A percentile compares a stretch with the other conserved stretches of the same genome.
These are phyloP conservation scores for Chrysanthemum lavandulifolium DNA, from an alignment of 129 eudicot genomes.

Conservation along the genomic window DNA sequence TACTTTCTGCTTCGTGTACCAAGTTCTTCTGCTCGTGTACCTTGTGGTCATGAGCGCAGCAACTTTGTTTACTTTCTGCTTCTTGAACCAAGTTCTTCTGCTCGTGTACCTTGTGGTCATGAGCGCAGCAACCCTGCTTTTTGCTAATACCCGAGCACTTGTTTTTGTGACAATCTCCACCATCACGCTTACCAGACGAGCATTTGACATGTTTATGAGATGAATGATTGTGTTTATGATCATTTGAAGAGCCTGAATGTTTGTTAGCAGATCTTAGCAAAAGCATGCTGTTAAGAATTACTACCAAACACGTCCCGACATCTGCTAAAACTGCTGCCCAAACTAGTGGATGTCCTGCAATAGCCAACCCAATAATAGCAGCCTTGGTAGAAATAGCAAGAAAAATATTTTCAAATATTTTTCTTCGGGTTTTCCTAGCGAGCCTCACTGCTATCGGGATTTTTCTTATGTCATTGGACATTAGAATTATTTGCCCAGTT, in stretches of 20 bases:
- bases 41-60: slow-evolving; percentile 6
- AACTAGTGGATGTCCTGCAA: slow-evolving; percentile 83
- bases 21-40: background rate
- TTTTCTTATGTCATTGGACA: slow-evolving; percentile 80
- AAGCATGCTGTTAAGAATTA: slow-evolving; percentile 86
- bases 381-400: slow-evolving; percentile 63
- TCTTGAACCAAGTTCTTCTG: background rate
- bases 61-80: background rate
- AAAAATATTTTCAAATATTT: slow-evolving; percentile 64
- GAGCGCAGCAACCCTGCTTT: slow-evolving; percentile 25
- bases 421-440: slow-evolving; percentile 48
- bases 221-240: slow-evolving; percentile 36
- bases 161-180: slow-evolving; percentile 12
- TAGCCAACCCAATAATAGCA: slow-evolving; percentile 61
- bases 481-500: slow-evolving; percentile 68
- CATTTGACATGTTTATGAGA: slow-evolving; percentile 32
- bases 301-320: slow-evolving; percentile 82
- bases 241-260: slow-evolving; percentile 26
- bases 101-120: slow-evolving; percentile 8
- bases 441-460: slow-evolving; percentile 59
- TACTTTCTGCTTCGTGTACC: background rate
- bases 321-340: slow-evolving; percentile 95
- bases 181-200: slow-evolving; percentile 23
- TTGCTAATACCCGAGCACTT: slow-evolving; percentile 14
- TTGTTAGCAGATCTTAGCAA: slow-evolving; percentile 37